Conservation (phyloP, 148 eudicot species). For the Rhododendron henanense region DNA sequence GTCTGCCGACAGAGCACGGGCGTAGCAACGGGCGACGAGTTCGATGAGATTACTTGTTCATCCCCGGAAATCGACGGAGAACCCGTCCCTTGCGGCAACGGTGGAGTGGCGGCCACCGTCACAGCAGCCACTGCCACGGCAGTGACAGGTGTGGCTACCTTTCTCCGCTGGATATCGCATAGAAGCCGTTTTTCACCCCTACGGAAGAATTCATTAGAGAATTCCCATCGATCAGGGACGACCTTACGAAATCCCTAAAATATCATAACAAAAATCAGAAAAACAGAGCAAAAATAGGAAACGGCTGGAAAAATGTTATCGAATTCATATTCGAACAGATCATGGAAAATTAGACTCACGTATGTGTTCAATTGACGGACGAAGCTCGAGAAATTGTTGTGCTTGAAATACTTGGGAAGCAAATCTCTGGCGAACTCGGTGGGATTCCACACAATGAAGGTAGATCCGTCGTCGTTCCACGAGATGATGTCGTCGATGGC, state of each 20-base stretch:
- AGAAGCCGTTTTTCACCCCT: slow-evolving; percentile 64
- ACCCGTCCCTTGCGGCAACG: slow-evolving; percentile 11
- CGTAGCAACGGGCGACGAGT: slow-evolving; percentile 43
- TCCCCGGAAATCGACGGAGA: slow-evolving; percentile 62
- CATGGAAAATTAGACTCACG: slow-evolving; percentile 26
- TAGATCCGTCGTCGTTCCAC: slow-evolving; percentile 93
- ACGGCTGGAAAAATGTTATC: background rate
- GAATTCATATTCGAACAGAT: background rate
- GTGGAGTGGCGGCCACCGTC: slow-evolving; percentile 11
- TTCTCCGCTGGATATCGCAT: slow-evolving; percentile 78
- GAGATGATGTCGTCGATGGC: slow-evolving; percentile 76
- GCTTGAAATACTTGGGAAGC: slow-evolving; percentile 87
- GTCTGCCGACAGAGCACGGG: slow-evolving; percentile 18
- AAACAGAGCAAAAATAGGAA: background rate
- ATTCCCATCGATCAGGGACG: slow-evolving; percentile 91
- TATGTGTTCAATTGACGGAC: slow-evolving; percentile 91
- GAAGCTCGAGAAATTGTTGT: slow-evolving; percentile 90
- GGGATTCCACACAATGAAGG: slow-evolving; percentile 83
- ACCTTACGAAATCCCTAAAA: slow-evolving; percentile 87
- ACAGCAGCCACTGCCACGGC: slow-evolving; percentile 2
- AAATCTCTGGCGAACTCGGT: slow-evolving; percentile 91
- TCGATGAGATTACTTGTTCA: slow-evolving; percentile 65
- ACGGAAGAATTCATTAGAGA: slow-evolving; percentile 66
- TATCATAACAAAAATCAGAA: background rate
- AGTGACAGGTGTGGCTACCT: slow-evolving; percentile 26